phyloP scores from a whole-genome alignment of 176 grass and related monocot genomes.

The Bolboschoenus planiculmis region DNA sequence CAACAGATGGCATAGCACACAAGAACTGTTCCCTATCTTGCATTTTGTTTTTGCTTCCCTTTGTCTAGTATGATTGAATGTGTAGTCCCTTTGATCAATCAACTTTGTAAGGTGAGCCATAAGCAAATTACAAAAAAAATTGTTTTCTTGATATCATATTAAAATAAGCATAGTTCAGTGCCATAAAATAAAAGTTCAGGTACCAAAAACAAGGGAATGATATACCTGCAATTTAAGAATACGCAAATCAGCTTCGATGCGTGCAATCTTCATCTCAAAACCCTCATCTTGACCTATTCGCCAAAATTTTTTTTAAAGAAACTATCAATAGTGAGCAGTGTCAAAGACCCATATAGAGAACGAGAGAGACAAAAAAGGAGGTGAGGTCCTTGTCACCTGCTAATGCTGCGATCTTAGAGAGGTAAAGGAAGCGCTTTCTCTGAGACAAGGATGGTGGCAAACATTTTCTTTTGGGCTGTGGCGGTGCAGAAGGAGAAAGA shows the following conservation, averaged over 20 bases:
- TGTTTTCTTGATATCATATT: not conserved
- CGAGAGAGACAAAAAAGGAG: not conserved
- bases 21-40: not conserved
- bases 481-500: conserved; percentile 30
- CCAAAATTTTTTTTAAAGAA: conserved; percentile 4
- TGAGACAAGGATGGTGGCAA: conserved; percentile 46
- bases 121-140: not conserved
- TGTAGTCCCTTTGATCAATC: not conserved
- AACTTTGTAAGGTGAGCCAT: not conserved
- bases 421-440: conserved; percentile 79
- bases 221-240: conserved; percentile 96
- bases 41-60: not conserved
- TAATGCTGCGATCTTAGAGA: conserved; percentile 88
- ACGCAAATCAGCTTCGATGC: conserved; percentile 77
- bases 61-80: not conserved
- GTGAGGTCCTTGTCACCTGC: conserved; percentile 41
- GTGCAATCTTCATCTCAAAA: conserved; percentile 57
- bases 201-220: not conserved
- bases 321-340: not conserved
- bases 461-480: conserved; percentile 30
- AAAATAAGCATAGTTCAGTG: conserved; percentile 4
- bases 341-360: not conserved
- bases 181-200: not conserved
- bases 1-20: not conserved
- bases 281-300: conserved; percentile 52